These are phyloP conservation scores for Copromyces sp. DNA, from an alignment of 495 filamentous ascomycete genomes.

Conservation along the genomic window DNA sequence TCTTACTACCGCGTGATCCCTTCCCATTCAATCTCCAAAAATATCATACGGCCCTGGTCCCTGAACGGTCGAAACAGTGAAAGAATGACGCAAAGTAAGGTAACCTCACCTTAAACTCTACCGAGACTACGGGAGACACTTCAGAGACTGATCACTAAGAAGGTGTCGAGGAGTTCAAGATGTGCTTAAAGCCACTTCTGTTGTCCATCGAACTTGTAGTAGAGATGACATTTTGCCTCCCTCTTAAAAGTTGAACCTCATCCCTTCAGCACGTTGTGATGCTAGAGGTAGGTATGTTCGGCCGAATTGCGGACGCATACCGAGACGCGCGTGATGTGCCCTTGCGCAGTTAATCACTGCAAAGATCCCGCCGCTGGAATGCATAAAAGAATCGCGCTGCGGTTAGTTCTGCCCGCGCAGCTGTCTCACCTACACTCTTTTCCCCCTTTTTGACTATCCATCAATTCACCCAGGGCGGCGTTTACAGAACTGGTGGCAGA, in stretches of 20 bases:
- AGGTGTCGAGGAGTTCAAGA: not conserved
- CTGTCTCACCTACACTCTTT: not conserved
- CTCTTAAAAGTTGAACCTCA: not conserved
- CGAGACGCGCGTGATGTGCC: not conserved
- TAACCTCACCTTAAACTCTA: not conserved
- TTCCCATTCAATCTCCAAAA: not conserved
- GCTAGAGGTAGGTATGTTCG: not conserved
- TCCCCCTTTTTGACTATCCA: not conserved
- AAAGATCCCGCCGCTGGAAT: not conserved
- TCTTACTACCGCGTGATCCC: not conserved
- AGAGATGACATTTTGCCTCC: not conserved
- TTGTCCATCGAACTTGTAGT: not conserved
- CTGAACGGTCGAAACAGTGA: not conserved
- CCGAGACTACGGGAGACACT: not conserved
- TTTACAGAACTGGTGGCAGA: not conserved
- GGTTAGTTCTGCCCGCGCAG: not conserved
- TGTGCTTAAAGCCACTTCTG: too few species aligned
- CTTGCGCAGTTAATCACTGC: not conserved
- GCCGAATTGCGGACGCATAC: not conserved
- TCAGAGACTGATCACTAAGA: not conserved
- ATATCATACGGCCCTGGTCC: not conserved
- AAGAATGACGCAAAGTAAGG: not conserved
- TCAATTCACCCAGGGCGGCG: not conserved
- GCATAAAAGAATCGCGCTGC: not conserved
- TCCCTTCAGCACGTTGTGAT: not conserved